Evolutionary conservation across 2,329 filamentous ascomycete genomes (phyloP).

Genomic region (Phialocephala sp.): DNA sequence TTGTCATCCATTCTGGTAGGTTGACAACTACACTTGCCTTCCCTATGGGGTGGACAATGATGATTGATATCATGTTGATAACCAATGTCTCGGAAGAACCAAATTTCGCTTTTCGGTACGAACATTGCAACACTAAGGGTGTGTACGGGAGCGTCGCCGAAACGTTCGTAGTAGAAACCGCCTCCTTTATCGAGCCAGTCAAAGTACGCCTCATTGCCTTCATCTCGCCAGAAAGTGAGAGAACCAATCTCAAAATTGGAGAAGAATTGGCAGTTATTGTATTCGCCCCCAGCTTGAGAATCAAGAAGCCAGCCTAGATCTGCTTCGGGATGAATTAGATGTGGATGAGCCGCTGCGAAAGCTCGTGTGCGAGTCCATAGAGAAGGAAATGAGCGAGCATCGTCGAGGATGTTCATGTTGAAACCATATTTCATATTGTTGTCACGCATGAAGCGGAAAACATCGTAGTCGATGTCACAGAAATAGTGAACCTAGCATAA

Average conservation of each 20-base stretch:
- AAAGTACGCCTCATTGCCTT: slow-evolving; percentile 89
- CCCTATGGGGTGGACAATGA: slow-evolving; percentile 44
- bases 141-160: slow-evolving; percentile 96
- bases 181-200: slow-evolving; percentile 84
- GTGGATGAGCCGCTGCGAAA: slow-evolving; percentile 85
- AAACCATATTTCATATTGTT: slow-evolving; percentile 80
- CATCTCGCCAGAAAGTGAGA: slow-evolving; percentile 86
- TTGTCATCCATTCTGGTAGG: slow-evolving; percentile 51
- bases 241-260: slow-evolving; percentile 98
- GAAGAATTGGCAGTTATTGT: slow-evolving; percentile 99
- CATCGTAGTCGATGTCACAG: slow-evolving; percentile 76
- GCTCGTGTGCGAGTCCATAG: slow-evolving; percentile 92
- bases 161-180: slow-evolving; percentile 97
- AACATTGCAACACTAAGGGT: slow-evolving; percentile 88
- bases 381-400: slow-evolving; percentile 88
- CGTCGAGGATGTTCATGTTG: slow-evolving; percentile 91
- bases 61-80: slow-evolving; percentile 78
- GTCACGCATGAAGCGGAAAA: slow-evolving; percentile 86
- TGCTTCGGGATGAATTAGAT: slow-evolving; percentile 83
- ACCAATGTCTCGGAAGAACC: slow-evolving; percentile 98
- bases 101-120: slow-evolving; percentile 87
- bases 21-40: slow-evolving; percentile 49
- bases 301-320: slow-evolving; percentile 88
- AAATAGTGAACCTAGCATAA: slow-evolving; percentile 56
- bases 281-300: slow-evolving; percentile 77